Evolutionary conservation across 139 green algal genomes (phyloP), one percentile per base, ranked within the genome.

Genomic region (Chlorella vulgaris): DNA sequence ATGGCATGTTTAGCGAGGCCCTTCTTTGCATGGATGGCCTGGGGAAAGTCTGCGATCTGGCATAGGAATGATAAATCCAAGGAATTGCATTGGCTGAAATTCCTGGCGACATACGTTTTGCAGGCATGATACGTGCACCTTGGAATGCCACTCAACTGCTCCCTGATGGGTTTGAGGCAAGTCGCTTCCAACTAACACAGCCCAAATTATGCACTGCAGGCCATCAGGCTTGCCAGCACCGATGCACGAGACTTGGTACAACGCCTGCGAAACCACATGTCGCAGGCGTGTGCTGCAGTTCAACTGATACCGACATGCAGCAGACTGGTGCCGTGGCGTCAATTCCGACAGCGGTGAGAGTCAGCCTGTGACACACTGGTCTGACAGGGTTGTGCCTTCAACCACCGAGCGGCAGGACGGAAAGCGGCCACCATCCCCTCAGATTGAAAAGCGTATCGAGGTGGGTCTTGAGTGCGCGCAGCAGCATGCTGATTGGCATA

Each of bases 1-100:
- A 94, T 82, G 36, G 70, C 15, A 87, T 91, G 19, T 98, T 95
- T 87, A 92, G 86, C 80, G 95, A 94, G 10, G 79, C 94, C 2
- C 81, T 98, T 28, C 89, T 80, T 7, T 83, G 94, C 91, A 1
- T 99, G 97, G 97, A 83, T 98, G 28, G 87, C 83, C 26, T 99
- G 97, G 97, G 97, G 91, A 7, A 51, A 81, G 58, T 94, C 94
- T n/a, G n/a, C n/a, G n/a, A n/a, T n/a, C 78, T 99, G 95, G 86
- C 94, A 99, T 85, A 74, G 80, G 33, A 82, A 92, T 69, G 85
- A 93, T 4, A 63, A 66, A 53, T 68, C 60, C 21, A 82, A 65
- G 31, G 68, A 75, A 70, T 39, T 33, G 0, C 51, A 80, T n/a
- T 96, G 89, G 87, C 88, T 98, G 38, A 91, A 98, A 81, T 96